Conservation (phyloP, 2,329 filamentous ascomycete species). For the Aspergillus japonicus region DNA sequence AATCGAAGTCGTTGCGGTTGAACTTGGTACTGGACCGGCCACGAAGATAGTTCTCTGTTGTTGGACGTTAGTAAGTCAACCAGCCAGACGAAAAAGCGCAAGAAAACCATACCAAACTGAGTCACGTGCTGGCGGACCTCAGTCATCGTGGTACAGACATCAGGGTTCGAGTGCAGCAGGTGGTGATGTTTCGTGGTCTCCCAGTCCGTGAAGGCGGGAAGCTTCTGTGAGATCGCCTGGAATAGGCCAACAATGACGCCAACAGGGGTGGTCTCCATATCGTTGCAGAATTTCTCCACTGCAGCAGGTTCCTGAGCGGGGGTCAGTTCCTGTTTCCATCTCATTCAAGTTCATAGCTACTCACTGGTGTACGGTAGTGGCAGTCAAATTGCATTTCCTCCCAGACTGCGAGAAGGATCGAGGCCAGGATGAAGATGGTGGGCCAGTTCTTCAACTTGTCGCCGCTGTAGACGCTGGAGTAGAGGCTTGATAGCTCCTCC, state of each 20-base stretch:
- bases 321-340: slow-evolving; percentile 11
- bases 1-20: slow-evolving; percentile 90
- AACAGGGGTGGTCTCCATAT: slow-evolving; percentile 95
- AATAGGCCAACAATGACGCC: slow-evolving; percentile 96
- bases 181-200: slow-evolving; percentile 89
- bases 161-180: slow-evolving; percentile 82
- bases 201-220: slow-evolving; percentile 91
- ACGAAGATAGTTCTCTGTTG: slow-evolving; percentile 78
- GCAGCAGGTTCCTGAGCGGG: slow-evolving; percentile 63
- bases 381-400: slow-evolving; percentile 99
- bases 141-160: slow-evolving; percentile 93
- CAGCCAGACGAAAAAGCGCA: neutral
- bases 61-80: slow-evolving; percentile 52
- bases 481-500: slow-evolving; percentile 86
- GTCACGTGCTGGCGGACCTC: slow-evolving; percentile 90
- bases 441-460: slow-evolving; percentile 99
- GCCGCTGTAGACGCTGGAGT: slow-evolving; percentile 96
- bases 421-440: slow-evolving; percentile 95
- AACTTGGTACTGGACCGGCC: slow-evolving; percentile 78
- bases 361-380: slow-evolving; percentile 79
- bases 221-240: slow-evolving; percentile 95
- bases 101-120: slow-evolving; percentile 74
- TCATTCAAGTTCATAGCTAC: slow-evolving; percentile 11
- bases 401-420: slow-evolving; percentile 90
- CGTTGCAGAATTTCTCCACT: slow-evolving; percentile 90